Evolutionary conservation across 1,284 basidiomycete genomes (phyloP).

Genomic region (Microbotryomycetes sp.): DNA sequence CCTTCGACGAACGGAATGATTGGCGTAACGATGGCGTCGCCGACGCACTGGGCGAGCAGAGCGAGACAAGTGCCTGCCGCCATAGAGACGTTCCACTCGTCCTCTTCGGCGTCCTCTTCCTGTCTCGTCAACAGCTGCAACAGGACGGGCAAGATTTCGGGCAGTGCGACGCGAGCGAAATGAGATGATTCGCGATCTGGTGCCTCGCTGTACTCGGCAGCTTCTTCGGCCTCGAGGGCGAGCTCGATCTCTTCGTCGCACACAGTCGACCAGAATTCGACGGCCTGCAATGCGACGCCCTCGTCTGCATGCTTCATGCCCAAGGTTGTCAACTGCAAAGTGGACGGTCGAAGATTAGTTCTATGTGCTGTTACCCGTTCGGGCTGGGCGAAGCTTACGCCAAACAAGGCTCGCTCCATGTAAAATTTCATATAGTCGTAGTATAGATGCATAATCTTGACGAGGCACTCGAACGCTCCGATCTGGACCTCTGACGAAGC

Average conservation of each 20-base stretch:
- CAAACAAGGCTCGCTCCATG: conserved; percentile 98
- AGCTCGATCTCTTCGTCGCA: conserved; percentile 96
- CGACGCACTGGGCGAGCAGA: conserved; percentile 81
- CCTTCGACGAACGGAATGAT: conserved; percentile 98
- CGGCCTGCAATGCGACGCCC: conserved; percentile 86
- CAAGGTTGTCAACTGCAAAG: conserved; percentile 80
- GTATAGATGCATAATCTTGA: conserved; percentile 94
- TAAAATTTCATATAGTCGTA: conserved; percentile 99
- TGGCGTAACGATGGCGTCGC: conserved; percentile 80
- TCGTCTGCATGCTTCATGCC: conserved; percentile 95
- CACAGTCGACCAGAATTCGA: conserved; percentile 99
- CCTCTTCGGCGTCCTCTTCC: conserved; percentile 95
- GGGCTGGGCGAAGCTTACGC: no score
- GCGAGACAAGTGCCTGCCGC: conserved; percentile 90
- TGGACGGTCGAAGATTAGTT: conserved; percentile 6
- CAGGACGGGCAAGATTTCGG: conserved; percentile 89
- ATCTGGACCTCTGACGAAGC: conserved; percentile 71
- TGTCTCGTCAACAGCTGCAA: conserved; percentile 82
- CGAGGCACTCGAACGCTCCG: conserved; percentile 88
- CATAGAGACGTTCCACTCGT: conserved; percentile 99
- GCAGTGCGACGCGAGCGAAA: conserved; percentile 88
- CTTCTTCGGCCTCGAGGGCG: conserved; percentile 86
- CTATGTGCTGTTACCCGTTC: not conserved
- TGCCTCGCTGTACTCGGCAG: conserved; percentile 81
- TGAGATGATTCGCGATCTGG: conserved; percentile 71